Evolutionary conservation across 352 stramenopile species (phyloP).

Genomic region (Globisporangium middletonii): DNA sequence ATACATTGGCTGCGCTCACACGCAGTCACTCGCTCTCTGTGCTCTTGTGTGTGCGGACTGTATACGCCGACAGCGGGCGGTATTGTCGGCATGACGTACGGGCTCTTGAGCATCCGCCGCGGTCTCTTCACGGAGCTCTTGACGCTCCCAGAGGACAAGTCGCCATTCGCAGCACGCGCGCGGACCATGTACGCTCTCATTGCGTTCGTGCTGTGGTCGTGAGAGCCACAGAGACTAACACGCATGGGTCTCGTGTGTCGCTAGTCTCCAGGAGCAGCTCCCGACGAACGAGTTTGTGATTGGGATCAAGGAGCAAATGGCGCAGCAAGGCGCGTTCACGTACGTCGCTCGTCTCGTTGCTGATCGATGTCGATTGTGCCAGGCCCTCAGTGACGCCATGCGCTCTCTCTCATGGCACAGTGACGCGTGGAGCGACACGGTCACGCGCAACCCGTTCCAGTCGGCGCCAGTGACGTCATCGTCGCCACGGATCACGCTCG

Average conservation of each 20-base stretch:
- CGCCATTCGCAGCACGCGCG: slow-evolving; percentile 22
- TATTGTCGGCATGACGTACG: slow-evolving; percentile 24
- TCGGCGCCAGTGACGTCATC: not conserved
- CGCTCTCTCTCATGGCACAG: slow-evolving; percentile 11
- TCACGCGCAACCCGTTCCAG: slow-evolving; percentile 10
- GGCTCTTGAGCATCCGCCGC: slow-evolving; percentile 29
- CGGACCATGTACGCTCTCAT: slow-evolving; percentile 17
- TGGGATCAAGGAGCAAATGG: slow-evolving; percentile 48
- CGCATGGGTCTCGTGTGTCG: too few species aligned
- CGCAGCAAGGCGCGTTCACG: slow-evolving; percentile 31
- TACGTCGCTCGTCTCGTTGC: slow-evolving; percentile 17
- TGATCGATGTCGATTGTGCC: not conserved
- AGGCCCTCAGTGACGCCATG: too few species aligned
- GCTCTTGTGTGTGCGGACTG: not conserved
- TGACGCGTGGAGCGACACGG: slow-evolving; percentile 35
- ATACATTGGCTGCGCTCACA: not conserved
- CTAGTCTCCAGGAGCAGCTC: slow-evolving; percentile 35
- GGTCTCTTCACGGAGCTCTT: slow-evolving; percentile 30
- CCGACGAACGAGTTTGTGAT: slow-evolving; percentile 45
- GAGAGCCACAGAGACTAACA: not conserved
- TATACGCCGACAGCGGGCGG: slow-evolving; percentile 16
- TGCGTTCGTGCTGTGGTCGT: not conserved
- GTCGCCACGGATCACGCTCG: not conserved
- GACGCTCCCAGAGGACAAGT: slow-evolving; percentile 31
- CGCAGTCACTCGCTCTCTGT: not conserved